These are phyloP conservation scores for Magnusiomyces tetraspermus DNA, from an alignment of 1,139 yeast genomes.

Conservation along the genomic window DNA sequence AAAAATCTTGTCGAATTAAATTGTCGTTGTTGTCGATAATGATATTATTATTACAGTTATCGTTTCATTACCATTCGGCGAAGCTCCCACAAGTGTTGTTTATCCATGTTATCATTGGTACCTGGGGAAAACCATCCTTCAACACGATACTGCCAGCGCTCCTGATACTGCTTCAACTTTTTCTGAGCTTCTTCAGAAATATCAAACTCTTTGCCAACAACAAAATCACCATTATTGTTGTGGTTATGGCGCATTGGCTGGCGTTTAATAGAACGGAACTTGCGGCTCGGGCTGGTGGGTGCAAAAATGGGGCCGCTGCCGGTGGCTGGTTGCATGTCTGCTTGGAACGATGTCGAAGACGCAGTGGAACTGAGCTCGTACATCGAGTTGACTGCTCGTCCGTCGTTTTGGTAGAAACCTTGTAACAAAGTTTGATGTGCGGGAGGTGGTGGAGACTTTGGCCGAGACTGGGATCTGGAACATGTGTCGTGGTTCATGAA, in stretches of 20 bases:
- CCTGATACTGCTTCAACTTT: conserved; percentile 43
- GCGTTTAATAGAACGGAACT: conserved; percentile 1
- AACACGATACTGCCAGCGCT: conserved; percentile 40
- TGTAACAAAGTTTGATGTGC: too few species aligned
- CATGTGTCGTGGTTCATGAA: too few species aligned
- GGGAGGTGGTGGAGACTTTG: neutral
- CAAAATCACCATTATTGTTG: neutral
- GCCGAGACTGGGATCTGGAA: neutral
- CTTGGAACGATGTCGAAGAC: neutral
- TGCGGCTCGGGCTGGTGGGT: neutral
- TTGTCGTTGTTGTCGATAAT: too few species aligned
- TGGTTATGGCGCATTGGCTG: neutral
- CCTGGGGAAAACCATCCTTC: conserved; percentile 43
- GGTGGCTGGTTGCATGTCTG: neutral
- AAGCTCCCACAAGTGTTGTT: conserved; percentile 46
- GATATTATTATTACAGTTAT: neutral
- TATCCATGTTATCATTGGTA: conserved; percentile 31
- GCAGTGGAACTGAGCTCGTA: neutral
- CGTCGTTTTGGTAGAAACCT: neutral
- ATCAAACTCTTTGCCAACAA: conserved; percentile 37
- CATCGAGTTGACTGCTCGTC: neutral
- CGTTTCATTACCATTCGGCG: conserved; percentile 41
- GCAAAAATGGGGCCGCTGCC: neutral
- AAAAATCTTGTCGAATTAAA: too few species aligned
- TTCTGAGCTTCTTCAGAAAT: conserved; percentile 37